Base-by-base conservation (phyloP, 108 stramenopile genomes). In the Cylindrotheca fusiformis region DNA sequence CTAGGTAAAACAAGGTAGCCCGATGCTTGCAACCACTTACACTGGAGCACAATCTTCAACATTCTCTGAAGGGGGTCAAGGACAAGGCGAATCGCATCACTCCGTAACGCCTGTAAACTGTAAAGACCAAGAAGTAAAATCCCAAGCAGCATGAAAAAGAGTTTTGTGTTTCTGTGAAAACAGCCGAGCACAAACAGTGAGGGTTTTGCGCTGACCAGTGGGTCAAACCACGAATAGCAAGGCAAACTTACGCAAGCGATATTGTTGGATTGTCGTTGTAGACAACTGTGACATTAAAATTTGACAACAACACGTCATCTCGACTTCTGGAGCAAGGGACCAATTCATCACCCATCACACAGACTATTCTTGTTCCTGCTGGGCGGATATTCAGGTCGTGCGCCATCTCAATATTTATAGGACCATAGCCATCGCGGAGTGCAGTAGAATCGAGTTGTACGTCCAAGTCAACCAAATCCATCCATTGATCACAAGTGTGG, bases 31-130 rank as follows among this genome's bases (percentile, higher is more conserved):
- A n/a, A n/a, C 23, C 20, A 79, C 83, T 85, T 49, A 85, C 83
- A 93, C 48, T 84, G 77, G 19, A 76, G 75, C 26, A 93, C 87
- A 77, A 88, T 90, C 55, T 85, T 86, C 29, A 93, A 64, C 88
- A 93, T 93, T 32, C 87, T 78, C 4, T 79, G 81, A 23, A 93
- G 62, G 4, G 92, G 88, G 52, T 72, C 83, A 52, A 93, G 79
- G 3, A 93, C 92, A 14, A 90, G 74, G 23, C 81, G 63, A 27
- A 72, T 79, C 12, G 87, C 87, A 68, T 93, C 92, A 32, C 72
- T 51, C 31, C 88, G 70, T 48, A 90, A 50, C 14, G 86, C 71
- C 28, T 78, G 63, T 8, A 93, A 75, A 41, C 79, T 52, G 22
- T 63, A 53, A 1, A 93, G 68, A 17, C 69, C 67, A 18, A 81